Base-by-base conservation (phyloP, 768 basidiomycete genomes). In the Rubroboletus pulcherrimus region DNA sequence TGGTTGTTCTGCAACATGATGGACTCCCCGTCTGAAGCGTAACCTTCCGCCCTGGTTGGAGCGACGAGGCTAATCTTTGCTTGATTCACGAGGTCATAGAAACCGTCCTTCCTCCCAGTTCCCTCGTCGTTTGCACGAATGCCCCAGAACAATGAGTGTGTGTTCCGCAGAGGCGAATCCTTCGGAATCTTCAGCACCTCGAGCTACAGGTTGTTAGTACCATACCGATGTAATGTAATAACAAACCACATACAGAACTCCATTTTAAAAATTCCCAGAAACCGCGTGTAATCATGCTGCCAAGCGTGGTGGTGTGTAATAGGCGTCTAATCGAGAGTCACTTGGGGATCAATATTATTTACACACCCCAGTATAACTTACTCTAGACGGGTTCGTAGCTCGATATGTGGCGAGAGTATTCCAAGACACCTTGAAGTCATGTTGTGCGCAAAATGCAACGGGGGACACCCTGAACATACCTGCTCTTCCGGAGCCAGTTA, bases 261-360 rank as follows among this genome's bases (percentile, higher is more conserved):
- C 63, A 59, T 10, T 63, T 61, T 4, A 86, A 70, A 19, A 68
- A 66, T 7, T 69, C 67, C 80, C 84, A 85, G 39, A 85, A 68
- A 19, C 63, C 69, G 30, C 71, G 74, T 1, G 78, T 78, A 24
- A 87, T 76, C 42, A 71, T 77, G 49, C 75, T 74, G 1, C 86
- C 86, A 0, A 86, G 40, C 63, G 75, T 77, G 4, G 83, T 86
- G 0, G 72, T 79, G 56, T 88, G 86, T 17, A 87, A 69, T 64
- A 86, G 86, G 3, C 80, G 80, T 57, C 77, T 80, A 57, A 35
- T 53, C 30, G 56, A 73, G n/a, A 74, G 53, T 48, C 29, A 38
- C 19, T 38, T 6, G n/a, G 7, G 17, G 15, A n/a, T 21, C 37
- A 3, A 34, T n/a, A n/a, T n/a, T 2, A 11, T n/a, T 34, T 29